Evolutionary conservation across 2,329 filamentous ascomycete genomes (phyloP).

Genomic region (Thermoascus crustaceus): DNA sequence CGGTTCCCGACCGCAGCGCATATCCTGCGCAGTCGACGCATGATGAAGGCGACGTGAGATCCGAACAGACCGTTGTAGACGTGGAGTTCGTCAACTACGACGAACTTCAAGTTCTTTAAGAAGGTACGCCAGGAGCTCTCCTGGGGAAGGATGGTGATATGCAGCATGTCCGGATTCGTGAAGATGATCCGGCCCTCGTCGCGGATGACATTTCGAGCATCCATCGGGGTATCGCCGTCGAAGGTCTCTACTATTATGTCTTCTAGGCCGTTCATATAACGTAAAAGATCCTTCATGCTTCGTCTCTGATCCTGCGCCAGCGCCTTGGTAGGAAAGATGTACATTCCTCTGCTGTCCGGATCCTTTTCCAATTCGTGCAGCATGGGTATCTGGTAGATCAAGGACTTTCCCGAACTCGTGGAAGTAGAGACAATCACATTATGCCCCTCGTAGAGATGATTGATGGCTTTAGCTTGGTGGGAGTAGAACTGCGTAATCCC

Average conservation of each 20-base stretch:
- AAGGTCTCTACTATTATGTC: slow-evolving; percentile 81
- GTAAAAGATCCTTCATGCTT: slow-evolving; percentile 75
- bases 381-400: slow-evolving; percentile 96
- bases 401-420: slow-evolving; percentile 90
- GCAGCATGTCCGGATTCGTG: slow-evolving; percentile 97
- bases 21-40: slow-evolving; percentile 78
- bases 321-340: slow-evolving; percentile 96
- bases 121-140: slow-evolving; percentile 85
- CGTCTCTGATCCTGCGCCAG: slow-evolving; percentile 88
- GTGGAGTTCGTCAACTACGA: slow-evolving; percentile 87
- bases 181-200: slow-evolving; percentile 91
- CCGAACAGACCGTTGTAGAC: slow-evolving; percentile 95
- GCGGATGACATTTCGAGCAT: slow-evolving; percentile 66
- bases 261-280: slow-evolving; percentile 70
- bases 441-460: slow-evolving; percentile 69
- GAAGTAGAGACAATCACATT: slow-evolving; percentile 92
- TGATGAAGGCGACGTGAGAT: slow-evolving; percentile 88
- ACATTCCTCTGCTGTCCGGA: slow-evolving; percentile 73
- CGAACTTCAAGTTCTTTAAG: slow-evolving; percentile 78
- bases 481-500: slow-evolving; percentile 79
- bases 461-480: slow-evolving; percentile 91
- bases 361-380: slow-evolving; percentile 78
- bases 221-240: slow-evolving; percentile 87
- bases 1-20: slow-evolving; percentile 86
- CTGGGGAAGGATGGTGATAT: slow-evolving; percentile 85